phyloP scores from a whole-genome alignment of 768 basidiomycete species.

The Hygrocybe punicea region DNA sequence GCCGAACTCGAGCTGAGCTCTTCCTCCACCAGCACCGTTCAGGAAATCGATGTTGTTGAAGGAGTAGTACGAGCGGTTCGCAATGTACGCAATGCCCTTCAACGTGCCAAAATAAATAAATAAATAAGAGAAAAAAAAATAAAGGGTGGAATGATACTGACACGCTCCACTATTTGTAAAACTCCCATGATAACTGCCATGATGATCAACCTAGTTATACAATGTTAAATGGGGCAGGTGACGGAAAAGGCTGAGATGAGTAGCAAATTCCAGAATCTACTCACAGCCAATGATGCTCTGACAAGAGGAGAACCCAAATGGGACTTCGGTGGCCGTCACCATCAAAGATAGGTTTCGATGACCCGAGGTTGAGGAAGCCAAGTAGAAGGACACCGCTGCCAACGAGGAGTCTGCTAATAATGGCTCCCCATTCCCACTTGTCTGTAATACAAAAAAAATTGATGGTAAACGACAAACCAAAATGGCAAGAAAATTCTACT shows the following conservation, averaged over 20 bases:
- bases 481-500: not conserved
- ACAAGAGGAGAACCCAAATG: not conserved
- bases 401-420: not conserved
- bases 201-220: not conserved
- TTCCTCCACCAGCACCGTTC: too few relatives aligned
- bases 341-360: not conserved
- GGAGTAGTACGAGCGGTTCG: too few relatives aligned
- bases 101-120: too few relatives aligned
- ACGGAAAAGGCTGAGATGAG: too few relatives aligned
- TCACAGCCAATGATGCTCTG: not conserved
- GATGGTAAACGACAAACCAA: not conserved
- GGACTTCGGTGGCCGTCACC: not conserved
- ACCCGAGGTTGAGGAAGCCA: not conserved
- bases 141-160: not conserved
- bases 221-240: not conserved
- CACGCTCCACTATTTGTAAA: not conserved
- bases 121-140: too few relatives aligned
- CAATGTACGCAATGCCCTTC: too few relatives aligned
- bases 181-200: not conserved
- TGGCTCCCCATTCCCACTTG: conserved; percentile 2
- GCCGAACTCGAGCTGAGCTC: too few relatives aligned
- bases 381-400: not conserved
- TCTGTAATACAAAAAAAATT: not conserved
- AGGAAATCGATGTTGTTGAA: too few relatives aligned
- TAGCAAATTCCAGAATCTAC: not conserved